phyloP scores from a whole-genome alignment of 208 protist species.

The Trypanosoma theileri region DNA sequence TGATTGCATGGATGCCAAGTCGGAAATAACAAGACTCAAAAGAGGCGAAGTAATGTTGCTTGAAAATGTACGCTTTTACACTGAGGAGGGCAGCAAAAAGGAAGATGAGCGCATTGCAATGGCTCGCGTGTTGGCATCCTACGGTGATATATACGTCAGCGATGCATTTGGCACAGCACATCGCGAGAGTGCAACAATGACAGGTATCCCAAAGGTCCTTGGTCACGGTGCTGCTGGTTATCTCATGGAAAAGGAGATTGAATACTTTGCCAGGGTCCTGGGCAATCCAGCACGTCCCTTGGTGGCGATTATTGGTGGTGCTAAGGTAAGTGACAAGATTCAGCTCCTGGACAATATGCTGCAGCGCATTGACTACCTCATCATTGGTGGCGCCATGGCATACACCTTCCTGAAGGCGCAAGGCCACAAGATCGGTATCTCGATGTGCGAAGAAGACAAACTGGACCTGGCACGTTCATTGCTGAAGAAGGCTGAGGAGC shows the following conservation, averaged over 20 bases:
- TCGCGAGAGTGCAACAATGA: constrained; percentile 95
- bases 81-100: constrained; percentile 95
- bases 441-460: constrained; percentile 94
- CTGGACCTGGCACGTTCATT: constrained; percentile 80
- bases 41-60: constrained; percentile 95
- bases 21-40: constrained; percentile 49
- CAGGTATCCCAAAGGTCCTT: constrained; percentile 81
- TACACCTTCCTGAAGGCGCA: constrained; percentile 97
- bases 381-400: constrained; percentile 99
- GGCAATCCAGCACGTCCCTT: constrained; percentile 86
- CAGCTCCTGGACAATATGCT: constrained; percentile 99
- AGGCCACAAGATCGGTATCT: constrained; percentile 92
- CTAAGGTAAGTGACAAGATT: constrained; percentile 99
- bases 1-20: constrained; percentile 76
- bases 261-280: constrained; percentile 96
- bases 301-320: constrained; percentile 96
- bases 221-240: constrained; percentile 94
- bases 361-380: constrained; percentile 97
- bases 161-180: constrained; percentile 99
- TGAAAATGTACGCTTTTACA: constrained; percentile 99
- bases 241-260: constrained; percentile 99
- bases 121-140: constrained; percentile 86
- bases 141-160: constrained; percentile 98
- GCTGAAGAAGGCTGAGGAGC: constrained; percentile 94
- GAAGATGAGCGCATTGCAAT: constrained; percentile 77